phyloP scores from a whole-genome alignment of 805 yeast genomes.

The Ogataea siamensis region DNA sequence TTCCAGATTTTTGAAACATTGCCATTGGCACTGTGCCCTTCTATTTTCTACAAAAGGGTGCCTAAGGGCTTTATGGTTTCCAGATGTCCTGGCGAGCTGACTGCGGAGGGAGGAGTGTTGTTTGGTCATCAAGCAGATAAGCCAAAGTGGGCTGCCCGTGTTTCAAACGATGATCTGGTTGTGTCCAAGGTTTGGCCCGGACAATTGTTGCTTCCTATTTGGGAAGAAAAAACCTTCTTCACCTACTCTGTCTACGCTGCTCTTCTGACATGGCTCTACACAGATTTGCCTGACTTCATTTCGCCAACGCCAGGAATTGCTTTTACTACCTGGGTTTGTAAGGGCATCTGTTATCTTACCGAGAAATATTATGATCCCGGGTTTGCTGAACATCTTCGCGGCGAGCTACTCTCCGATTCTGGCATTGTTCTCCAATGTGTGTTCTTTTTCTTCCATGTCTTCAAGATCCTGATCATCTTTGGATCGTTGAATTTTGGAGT shows the following conservation, averaged over 20 bases:
- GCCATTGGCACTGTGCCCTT: conserved; percentile 78
- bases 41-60: conserved; percentile 59
- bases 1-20: conserved; percentile 58
- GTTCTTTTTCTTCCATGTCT: conserved; percentile 69
- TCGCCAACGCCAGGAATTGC: conserved; percentile 93
- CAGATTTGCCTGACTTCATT: conserved; percentile 86
- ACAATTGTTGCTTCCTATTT: conserved; percentile 75
- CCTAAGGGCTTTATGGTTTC: conserved; percentile 68
- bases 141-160: conserved; percentile 42
- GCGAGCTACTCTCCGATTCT: conserved; percentile 45
- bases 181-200: conserved; percentile 80
- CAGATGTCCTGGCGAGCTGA: conserved; percentile 73
- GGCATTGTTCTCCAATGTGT: conserved; percentile 52
- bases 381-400: conserved; percentile 46
- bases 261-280: conserved; percentile 75
- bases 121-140: conserved; percentile 59
- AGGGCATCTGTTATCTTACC: conserved; percentile 29
- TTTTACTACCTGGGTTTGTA: conserved; percentile 59
- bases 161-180: conserved; percentile 51
- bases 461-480: conserved; percentile 59
- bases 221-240: conserved; percentile 50
- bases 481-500: conserved; percentile 64
- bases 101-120: conserved; percentile 78
- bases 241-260: conserved; percentile 39
- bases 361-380: conserved; percentile 36